Percentiles rank a stretch among this genome's conserved stretches.
Conservation (phyloP, 2,329 filamentous ascomycete genomes). For the Paracoccidioides brasiliensis region DNA sequence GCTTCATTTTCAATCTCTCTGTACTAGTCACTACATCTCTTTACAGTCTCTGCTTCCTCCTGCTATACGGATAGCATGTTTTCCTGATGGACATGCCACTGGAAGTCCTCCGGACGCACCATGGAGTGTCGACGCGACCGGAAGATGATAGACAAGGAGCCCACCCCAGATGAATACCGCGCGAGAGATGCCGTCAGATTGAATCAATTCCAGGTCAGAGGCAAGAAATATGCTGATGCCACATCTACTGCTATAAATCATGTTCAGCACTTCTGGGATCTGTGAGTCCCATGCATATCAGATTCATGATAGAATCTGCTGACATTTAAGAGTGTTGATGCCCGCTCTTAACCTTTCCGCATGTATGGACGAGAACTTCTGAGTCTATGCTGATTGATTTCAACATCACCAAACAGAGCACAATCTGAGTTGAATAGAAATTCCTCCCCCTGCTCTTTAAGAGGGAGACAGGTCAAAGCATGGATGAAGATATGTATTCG, state of each 20-base stretch:
- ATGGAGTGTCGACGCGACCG: background rate
- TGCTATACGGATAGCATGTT: background rate
- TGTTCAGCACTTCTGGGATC: slow-evolving; percentile 5
- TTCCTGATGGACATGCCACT: background rate
- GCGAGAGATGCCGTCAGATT: background rate
- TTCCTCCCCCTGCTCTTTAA: no score
- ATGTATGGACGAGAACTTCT: slow-evolving; percentile 2
- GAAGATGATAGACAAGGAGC: background rate
- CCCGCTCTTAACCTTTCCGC: background rate
- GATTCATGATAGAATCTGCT: background rate
- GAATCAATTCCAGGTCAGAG: background rate
- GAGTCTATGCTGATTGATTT: slow-evolving; percentile 1
- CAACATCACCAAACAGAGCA: no score
- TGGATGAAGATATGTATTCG: no score
- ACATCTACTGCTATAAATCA: background rate
- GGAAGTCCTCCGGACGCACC: background rate
- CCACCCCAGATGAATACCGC: slow-evolving; percentile 1
- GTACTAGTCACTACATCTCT: slow-evolving; percentile 1
- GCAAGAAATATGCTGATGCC: slow-evolving; percentile 6
- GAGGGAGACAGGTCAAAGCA: no score
- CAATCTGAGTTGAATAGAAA: no score
- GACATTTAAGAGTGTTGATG: slow-evolving; percentile 4
- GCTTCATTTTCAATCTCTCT: slow-evolving; percentile 1
- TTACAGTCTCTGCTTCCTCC: background rate
- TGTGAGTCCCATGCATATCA: background rate